Conservation (phyloP, 1,139 yeast species). For the Saccharomyces hybrid region DNA sequence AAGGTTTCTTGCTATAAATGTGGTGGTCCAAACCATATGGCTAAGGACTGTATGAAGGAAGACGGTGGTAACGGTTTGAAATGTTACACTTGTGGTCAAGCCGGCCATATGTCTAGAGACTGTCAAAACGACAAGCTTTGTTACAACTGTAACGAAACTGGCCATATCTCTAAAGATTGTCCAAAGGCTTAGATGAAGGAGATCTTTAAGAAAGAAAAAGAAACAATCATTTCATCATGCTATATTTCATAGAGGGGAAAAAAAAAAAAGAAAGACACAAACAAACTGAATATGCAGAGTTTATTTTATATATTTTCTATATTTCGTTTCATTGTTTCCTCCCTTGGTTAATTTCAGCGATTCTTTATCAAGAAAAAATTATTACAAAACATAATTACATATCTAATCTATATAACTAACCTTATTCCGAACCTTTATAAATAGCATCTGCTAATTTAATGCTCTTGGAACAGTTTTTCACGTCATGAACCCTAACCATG, state of each 20-base stretch:
- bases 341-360: not conserved
- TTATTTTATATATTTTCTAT: not conserved
- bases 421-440: constrained; percentile 34
- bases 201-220: not conserved
- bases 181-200: constrained; percentile 24
- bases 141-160: constrained; percentile 83
- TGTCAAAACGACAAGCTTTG: constrained; percentile 64
- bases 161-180: constrained; percentile 86
- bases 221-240: constrained; percentile 2
- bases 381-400: not conserved
- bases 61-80: constrained; percentile 39
- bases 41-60: constrained; percentile 80
- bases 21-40: constrained; percentile 90
- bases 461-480: constrained; percentile 56
- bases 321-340: not conserved
- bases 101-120: constrained; percentile 82
- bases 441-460: constrained; percentile 64
- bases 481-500: constrained; percentile 86
- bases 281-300: not conserved
- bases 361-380: not conserved
- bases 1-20: constrained; percentile 79
- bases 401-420: not conserved
- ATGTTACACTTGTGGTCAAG: constrained; percentile 88
- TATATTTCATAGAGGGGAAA: constrained; percentile 1
- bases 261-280: not conserved